These are phyloP conservation scores for Neurospora sp. DNA, from an alignment of 495 filamentous ascomycete genomes.

Conservation along the genomic window DNA sequence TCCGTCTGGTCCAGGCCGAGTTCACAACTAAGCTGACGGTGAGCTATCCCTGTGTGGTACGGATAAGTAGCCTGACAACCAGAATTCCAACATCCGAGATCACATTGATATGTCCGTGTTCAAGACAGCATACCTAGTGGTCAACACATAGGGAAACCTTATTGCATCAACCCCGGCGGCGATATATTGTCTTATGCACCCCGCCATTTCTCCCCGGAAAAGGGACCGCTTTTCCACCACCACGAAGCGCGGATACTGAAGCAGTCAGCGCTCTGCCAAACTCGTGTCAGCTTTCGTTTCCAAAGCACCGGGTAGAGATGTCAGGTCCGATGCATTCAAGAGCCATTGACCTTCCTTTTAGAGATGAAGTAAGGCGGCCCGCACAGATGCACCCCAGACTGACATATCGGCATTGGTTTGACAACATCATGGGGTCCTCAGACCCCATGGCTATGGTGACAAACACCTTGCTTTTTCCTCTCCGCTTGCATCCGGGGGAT, in stretches of 20 bases:
- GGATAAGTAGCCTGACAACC: background rate
- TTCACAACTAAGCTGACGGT: background rate
- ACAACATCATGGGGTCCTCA: slow-evolving; percentile 6
- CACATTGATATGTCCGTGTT: slow-evolving; percentile 9
- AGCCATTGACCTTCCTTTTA: slow-evolving; percentile 21
- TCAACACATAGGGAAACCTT: slow-evolving; percentile 5
- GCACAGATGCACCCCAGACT: slow-evolving; percentile 12
- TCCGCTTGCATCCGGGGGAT: background rate
- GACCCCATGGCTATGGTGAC: background rate
- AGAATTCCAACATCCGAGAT: slow-evolving; percentile 7
- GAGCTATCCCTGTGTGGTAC: background rate
- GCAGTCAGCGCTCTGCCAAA: background rate
- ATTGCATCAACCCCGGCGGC: slow-evolving; percentile 16
- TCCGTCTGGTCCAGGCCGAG: background rate
- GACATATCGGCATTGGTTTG: slow-evolving; percentile 20
- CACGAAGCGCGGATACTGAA: background rate
- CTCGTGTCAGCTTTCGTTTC: slow-evolving; percentile 5
- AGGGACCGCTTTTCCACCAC: slow-evolving; percentile 26
- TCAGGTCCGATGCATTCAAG: slow-evolving; percentile 7
- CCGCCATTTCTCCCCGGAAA: slow-evolving; percentile 17
- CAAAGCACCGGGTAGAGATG: slow-evolving; percentile 5
- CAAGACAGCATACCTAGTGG: background rate
- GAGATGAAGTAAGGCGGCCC: slow-evolving; percentile 6
- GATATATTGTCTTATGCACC: slow-evolving; percentile 20
- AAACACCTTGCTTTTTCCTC: background rate